Evolutionary conservation across 2,329 filamentous ascomycete species (phyloP), one percentile per base, ranked within the genome.

Genomic region (Microdochium nivale): DNA sequence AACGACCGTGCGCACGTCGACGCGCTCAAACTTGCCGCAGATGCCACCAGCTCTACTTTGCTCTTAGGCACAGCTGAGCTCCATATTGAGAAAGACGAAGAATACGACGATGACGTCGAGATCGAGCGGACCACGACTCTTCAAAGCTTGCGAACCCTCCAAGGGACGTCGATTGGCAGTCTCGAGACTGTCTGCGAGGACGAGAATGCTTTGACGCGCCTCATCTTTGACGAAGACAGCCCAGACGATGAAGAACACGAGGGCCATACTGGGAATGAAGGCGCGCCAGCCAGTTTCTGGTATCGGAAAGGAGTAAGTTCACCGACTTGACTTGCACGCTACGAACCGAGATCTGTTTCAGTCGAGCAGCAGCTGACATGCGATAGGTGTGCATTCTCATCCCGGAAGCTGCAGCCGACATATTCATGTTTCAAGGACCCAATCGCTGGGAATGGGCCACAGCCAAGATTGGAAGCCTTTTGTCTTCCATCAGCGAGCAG

Each of bases 241-340:
- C 2, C 55, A 11, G 59, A 61, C 32, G 55, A 55, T 23, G 47
- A 53, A 37, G 48, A 52, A 1, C 56, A 58, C 43, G 55, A 47
- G 5, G 52, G 54, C 1, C 58, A 53, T 24, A 55, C 51, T 13
- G 58, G 55, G 13, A 58, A 60, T 37, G 55, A 53, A 49, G 52
- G 35, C 35, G 50, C 44, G 53, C 55, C 55, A 10, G 3, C 50
- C 10, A 54, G 13, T 4, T 51, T 51, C 14, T 51, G 54, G 13
- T 60, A 60, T 25, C 53, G 59, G 25, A 53, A 60, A 24, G 53
- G 56, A 14, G 59, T 60, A 48, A 52, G 56, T 52, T 16, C 21
- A 7, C 32, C 23, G 21, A 23, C 19, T 14, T 23, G 16, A 13
- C 9, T 30, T 40, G 7, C 19, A 16, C 19, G 35, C 19, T 40